phyloP scores from a whole-genome alignment of 805 yeast genomes.

The Nakazawaea ambrosiae region DNA sequence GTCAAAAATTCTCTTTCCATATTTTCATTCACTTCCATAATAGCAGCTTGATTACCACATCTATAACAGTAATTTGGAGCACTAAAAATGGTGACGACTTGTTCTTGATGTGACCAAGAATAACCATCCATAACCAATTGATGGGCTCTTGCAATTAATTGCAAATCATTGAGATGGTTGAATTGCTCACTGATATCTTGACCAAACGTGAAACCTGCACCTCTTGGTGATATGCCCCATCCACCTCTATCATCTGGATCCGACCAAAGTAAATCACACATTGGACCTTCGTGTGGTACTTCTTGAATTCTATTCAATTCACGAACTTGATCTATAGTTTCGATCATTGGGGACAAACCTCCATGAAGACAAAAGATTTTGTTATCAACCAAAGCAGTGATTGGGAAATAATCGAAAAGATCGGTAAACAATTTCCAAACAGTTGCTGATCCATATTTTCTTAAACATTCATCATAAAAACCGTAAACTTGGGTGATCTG shows the following conservation, averaged over 20 bases:
- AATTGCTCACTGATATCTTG: conserved; percentile 91
- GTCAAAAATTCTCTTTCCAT: conserved; percentile 88
- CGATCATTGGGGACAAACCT: conserved; percentile 92
- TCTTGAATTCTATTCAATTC: conserved; percentile 89
- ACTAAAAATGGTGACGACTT: conserved; percentile 87
- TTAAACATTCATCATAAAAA: conserved; percentile 89
- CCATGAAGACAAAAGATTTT: conserved; percentile 91
- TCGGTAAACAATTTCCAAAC: conserved; percentile 94
- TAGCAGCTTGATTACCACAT: conserved; percentile 97
- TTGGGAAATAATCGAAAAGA: conserved; percentile 86
- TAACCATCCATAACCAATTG: conserved; percentile 98
- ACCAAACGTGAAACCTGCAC: conserved; percentile 98
- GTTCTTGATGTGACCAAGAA: conserved; percentile 91
- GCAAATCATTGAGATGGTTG: conserved; percentile 81
- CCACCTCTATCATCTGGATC: conserved; percentile 98
- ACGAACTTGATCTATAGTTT: conserved; percentile 86
- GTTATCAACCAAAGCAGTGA: conserved; percentile 87
- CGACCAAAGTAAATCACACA: conserved; percentile 95
- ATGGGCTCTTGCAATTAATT: conserved; percentile 89
- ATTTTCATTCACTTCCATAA: conserved; percentile 95
- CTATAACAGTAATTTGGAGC: conserved; percentile 97
- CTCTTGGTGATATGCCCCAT: conserved; percentile 97
- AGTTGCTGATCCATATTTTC: conserved; percentile 87
- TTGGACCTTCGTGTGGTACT: conserved; percentile 96
- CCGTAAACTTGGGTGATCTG: conserved; percentile 97